Percentiles rank a stretch among this genome's conserved stretches.
These are phyloP conservation scores for Arachnopeziza araneosa DNA, from an alignment of 2,329 filamentous ascomycete genomes.

Conservation along the genomic window DNA sequence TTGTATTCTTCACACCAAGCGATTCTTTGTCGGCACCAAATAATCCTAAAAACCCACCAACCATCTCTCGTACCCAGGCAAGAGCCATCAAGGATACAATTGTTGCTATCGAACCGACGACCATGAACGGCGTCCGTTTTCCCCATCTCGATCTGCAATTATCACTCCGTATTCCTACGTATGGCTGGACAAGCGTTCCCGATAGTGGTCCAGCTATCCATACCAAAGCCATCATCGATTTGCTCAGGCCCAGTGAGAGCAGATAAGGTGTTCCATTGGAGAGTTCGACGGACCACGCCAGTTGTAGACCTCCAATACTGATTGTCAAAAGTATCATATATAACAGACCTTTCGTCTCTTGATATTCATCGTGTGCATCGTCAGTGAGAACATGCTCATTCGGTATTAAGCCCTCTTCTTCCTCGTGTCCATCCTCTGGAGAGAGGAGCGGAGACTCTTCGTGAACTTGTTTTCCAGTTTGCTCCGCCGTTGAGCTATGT, in stretches of 20 bases:
- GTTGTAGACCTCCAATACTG: slow-evolving; percentile 81
- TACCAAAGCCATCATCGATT: slow-evolving; percentile 74
- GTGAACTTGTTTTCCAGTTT: slow-evolving; percentile 29
- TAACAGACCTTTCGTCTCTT: slow-evolving; percentile 70
- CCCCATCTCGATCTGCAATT: slow-evolving; percentile 70
- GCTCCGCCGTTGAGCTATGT: slow-evolving; percentile 16
- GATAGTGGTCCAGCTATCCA: slow-evolving; percentile 81
- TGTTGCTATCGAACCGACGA: slow-evolving; percentile 62
- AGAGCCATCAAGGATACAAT: slow-evolving; percentile 63
- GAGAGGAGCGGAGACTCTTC: slow-evolving; percentile 48
- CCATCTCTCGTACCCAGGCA: slow-evolving; percentile 68
- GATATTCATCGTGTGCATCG: slow-evolving; percentile 36
- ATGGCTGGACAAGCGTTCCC: slow-evolving; percentile 74
- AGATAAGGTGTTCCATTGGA: slow-evolving; percentile 87
- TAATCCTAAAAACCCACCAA: slow-evolving; percentile 60
- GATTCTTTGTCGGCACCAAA: slow-evolving; percentile 68
- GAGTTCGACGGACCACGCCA: slow-evolving; percentile 92
- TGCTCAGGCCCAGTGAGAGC: slow-evolving; percentile 74
- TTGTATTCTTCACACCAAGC: slow-evolving; percentile 53
- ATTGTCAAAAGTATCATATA: slow-evolving; percentile 84
- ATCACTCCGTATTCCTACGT: slow-evolving; percentile 76
- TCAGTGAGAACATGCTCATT: slow-evolving; percentile 25
- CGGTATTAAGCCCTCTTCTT: slow-evolving; percentile 34
- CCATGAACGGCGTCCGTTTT: slow-evolving; percentile 76
- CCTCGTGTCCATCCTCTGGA: slow-evolving; percentile 34